phyloP scores from a whole-genome alignment of 2,329 filamentous ascomycete genomes.

The Fusarium devonianum region DNA sequence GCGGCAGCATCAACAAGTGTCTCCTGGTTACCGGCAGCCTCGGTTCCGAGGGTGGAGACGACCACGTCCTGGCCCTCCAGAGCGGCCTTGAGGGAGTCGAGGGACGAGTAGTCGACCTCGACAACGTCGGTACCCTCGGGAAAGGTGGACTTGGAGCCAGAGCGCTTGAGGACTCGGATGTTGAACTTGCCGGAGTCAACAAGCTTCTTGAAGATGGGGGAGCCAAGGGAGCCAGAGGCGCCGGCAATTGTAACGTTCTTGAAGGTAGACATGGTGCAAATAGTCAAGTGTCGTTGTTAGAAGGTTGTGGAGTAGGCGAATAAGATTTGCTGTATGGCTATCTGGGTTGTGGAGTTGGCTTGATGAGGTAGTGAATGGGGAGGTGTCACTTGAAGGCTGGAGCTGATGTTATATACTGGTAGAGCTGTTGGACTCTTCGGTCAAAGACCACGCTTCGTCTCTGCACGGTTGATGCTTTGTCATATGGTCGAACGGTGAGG shows the following conservation, averaged over 20 bases:
- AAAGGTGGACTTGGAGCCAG: slow-evolving; percentile 51
- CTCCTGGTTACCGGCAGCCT: slow-evolving; percentile 49
- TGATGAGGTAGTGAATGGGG: background rate
- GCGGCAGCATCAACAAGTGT: slow-evolving; percentile 65
- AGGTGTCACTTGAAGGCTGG: background rate
- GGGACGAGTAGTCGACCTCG: slow-evolving; percentile 51
- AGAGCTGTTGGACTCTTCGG: too few species aligned
- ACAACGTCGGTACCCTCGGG: slow-evolving; percentile 42
- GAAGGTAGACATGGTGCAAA: slow-evolving; percentile 41
- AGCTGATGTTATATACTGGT: too few species aligned
- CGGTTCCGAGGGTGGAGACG: slow-evolving; percentile 48
- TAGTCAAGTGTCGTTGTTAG: background rate
- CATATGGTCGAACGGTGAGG: background rate
- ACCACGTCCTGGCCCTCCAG: slow-evolving; percentile 66
- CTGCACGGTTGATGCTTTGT: background rate
- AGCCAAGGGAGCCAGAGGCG: slow-evolving; percentile 48
- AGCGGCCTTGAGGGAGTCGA: slow-evolving; percentile 56
- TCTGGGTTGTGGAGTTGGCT: background rate
- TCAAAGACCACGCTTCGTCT: too few species aligned
- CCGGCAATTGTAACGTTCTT: slow-evolving; percentile 51
- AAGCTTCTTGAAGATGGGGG: slow-evolving; percentile 43
- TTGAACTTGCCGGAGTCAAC: slow-evolving; percentile 46
- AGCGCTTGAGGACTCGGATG: slow-evolving; percentile 47
- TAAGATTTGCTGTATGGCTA: background rate
- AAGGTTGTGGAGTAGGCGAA: background rate